Base-by-base conservation (phyloP, 129 eudicot genomes). In the Dittrichia graveolens region DNA sequence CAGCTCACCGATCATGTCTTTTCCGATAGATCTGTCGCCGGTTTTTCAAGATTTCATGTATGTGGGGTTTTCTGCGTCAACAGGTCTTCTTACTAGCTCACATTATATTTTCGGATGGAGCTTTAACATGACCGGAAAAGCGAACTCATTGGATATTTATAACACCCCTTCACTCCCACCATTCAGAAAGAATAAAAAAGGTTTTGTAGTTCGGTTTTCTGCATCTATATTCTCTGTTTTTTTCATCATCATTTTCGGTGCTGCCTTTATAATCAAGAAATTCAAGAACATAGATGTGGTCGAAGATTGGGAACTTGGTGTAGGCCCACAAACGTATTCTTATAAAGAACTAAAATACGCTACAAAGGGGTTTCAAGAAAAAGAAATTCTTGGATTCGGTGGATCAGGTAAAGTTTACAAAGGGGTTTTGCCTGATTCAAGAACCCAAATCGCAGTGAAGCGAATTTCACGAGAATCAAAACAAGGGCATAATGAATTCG, bases 71-170 rank as follows among this genome's bases (percentile, higher is more conserved):
- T 88, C 92, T 41, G 75, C 90, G 12, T 82, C 97, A 0, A 91
- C 95, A 0, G 92, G 97, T 42, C 50, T 70, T 77, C 84, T 88
- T 13, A 83, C 88, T 0, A 82, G 92, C 66, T 77, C 83, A 0
- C 95, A 91, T 84, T 82, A 86, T 60, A 35, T 91, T 2, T 57
- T 82, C 52, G 92, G 95, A 10, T 85, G 97, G 95, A 88, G 92
- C 79, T 88, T 91, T 47, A 84, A 82, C 64, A 77, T 85, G 74
- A 86, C 63, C 13, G 92, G 97, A 11, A 58, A 78, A 11, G 75
- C 86, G 0, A 7, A 76, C 38, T 57, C 82, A 0, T 69, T 85
- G 10, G 62, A 84, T 52, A 55, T 82, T 70, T 47, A 19, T 67
- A 50, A 61, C 5, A 71, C 83, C 1, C 87, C 92, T 65, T 58